Conservation (phyloP, 495 filamentous ascomycete species). For the Amorphotheca resinae region DNA sequence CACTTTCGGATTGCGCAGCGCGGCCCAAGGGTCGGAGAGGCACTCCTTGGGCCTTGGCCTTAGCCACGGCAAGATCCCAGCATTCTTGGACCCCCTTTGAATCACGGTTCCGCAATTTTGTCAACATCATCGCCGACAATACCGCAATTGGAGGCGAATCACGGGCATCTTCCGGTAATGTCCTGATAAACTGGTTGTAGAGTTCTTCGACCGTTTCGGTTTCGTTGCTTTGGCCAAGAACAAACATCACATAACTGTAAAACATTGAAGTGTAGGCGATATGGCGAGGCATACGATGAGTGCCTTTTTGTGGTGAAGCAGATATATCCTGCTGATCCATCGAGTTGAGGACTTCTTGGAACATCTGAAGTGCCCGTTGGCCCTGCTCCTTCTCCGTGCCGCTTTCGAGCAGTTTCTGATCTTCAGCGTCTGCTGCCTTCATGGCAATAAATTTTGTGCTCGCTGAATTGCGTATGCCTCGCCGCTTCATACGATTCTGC, state of each 20-base stretch:
- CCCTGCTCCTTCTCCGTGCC: slow-evolving; percentile 8
- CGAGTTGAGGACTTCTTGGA: slow-evolving; percentile 23
- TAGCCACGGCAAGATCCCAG: slow-evolving; percentile 48
- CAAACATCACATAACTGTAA: slow-evolving; percentile 35
- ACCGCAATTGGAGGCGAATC: slow-evolving; percentile 39
- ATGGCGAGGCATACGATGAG: slow-evolving; percentile 5
- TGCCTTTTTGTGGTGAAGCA: slow-evolving; percentile 13
- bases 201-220: slow-evolving; percentile 42
- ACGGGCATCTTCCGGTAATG: slow-evolving; percentile 22
- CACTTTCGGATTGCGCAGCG: background rate
- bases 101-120: slow-evolving; percentile 40
- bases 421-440: slow-evolving; percentile 18
- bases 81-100: slow-evolving; percentile 46
- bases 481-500: slow-evolving; percentile 37
- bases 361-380: slow-evolving; percentile 27
- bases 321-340: slow-evolving; percentile 22
- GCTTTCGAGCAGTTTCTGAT: slow-evolving; percentile 12
- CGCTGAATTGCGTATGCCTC: slow-evolving; percentile 30
- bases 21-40: slow-evolving; percentile 8
- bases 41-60: slow-evolving; percentile 35
- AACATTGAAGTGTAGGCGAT: slow-evolving; percentile 7
- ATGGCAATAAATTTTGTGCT: slow-evolving; percentile 37
- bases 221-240: slow-evolving; percentile 45
- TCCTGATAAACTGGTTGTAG: slow-evolving; percentile 37
- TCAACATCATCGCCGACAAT: slow-evolving; percentile 52